phyloP scores from a whole-genome alignment of 2,329 filamentous ascomycete species.

The Claviceps humidiphila region DNA sequence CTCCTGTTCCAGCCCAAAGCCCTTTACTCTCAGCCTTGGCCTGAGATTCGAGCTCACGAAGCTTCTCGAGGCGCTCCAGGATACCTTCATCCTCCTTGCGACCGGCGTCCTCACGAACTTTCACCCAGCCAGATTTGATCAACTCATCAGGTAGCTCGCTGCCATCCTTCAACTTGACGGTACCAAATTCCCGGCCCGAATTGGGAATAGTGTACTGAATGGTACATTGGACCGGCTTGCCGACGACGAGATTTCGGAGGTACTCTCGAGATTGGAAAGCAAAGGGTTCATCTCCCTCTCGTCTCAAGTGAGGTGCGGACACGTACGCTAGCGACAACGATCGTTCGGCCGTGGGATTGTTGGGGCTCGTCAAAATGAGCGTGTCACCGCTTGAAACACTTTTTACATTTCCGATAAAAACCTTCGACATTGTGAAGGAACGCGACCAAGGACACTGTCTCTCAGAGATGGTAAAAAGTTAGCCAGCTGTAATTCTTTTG shows the following conservation, averaged over 20 bases:
- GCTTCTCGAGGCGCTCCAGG: conserved; percentile 56
- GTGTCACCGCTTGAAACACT: conserved; percentile 90
- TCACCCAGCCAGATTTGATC: conserved; percentile 81
- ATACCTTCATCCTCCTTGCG: conserved; percentile 75
- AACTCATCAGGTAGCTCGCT: conserved; percentile 67
- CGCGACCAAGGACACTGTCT: conserved; percentile 8
- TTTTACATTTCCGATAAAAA: conserved; percentile 68
- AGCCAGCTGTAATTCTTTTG: neutral
- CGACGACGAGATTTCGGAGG: conserved; percentile 69
- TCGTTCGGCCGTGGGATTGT: conserved; percentile 71
- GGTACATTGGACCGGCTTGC: conserved; percentile 75
- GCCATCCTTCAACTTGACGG: conserved; percentile 63
- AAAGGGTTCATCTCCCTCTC: conserved; percentile 84
- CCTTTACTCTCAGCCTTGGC: conserved; percentile 72
- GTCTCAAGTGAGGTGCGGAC: conserved; percentile 69
- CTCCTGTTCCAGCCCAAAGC: conserved; percentile 56
- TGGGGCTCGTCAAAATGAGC: conserved; percentile 66
- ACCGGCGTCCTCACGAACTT: conserved; percentile 86
- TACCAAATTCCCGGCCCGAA: conserved; percentile 77
- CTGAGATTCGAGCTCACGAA: conserved; percentile 63
- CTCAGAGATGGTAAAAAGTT: neutral
- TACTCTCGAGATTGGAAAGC: conserved; percentile 93
- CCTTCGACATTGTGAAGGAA: conserved; percentile 33
- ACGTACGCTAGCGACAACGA: conserved; percentile 87
- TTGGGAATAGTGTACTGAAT: conserved; percentile 80